Evolutionary conservation across 2,329 filamentous ascomycete species (phyloP).

Genomic region (Neofusicoccum laricinum): DNA sequence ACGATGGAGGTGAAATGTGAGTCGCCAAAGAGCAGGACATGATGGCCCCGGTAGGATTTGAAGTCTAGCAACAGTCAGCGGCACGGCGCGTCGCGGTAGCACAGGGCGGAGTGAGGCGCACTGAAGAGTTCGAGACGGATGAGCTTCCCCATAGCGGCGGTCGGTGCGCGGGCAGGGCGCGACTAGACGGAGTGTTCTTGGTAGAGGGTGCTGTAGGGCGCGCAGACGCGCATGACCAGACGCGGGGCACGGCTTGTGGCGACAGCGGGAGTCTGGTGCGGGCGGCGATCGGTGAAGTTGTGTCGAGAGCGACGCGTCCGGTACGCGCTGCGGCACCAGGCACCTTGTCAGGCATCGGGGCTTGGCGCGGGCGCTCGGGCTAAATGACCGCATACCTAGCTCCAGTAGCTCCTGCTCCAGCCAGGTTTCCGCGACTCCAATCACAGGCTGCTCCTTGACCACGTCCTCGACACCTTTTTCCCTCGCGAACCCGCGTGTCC

Average conservation of each 20-base stretch:
- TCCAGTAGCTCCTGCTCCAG: neutral
- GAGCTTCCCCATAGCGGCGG: slow-evolving; percentile 78
- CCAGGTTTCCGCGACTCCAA: slow-evolving; percentile 13
- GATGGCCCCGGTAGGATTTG: slow-evolving; percentile 98
- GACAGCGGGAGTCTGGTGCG: neutral
- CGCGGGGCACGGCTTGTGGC: neutral
- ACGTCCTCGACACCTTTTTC: slow-evolving; percentile 1
- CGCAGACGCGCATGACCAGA: slow-evolving; percentile 13
- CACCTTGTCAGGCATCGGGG: neutral
- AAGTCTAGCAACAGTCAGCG: slow-evolving; percentile 64
- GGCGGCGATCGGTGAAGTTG: slow-evolving; percentile 6
- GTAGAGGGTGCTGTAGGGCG: neutral
- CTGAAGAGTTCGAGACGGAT: slow-evolving; percentile 92
- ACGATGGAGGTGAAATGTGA: slow-evolving; percentile 99
- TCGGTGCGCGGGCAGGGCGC: neutral
- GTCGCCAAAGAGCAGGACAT: slow-evolving; percentile 90
- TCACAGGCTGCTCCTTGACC: neutral
- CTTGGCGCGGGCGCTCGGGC: neutral
- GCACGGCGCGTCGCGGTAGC: slow-evolving; percentile 6
- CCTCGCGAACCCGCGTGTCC: neutral
- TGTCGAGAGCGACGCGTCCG: slow-evolving; percentile 12
- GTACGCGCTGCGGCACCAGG: slow-evolving; percentile 9
- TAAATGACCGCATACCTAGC: too few species aligned
- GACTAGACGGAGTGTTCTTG: neutral
- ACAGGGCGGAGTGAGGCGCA: slow-evolving; percentile 45